Evolutionary conservation across 2,329 filamentous ascomycete genomes (phyloP), one percentile per base, ranked within the genome.

Genomic region (Cordyceps fumosorosea): DNA sequence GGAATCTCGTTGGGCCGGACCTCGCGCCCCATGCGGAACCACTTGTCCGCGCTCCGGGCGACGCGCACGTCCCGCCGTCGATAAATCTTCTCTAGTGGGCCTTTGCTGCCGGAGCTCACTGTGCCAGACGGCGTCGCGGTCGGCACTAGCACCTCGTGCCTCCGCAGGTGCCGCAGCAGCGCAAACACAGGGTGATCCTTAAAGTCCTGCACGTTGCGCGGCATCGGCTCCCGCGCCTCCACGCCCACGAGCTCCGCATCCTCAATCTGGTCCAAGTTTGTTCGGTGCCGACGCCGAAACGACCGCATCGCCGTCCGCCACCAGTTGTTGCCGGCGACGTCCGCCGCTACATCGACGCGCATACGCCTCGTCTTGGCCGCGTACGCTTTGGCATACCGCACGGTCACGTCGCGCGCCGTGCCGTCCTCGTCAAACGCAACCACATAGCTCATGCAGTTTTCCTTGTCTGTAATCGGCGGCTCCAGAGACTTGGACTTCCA

Each of bases 21-120:
- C 65, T 92, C 88, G 29, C 91, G 83, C 0, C 95, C 95, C 64
- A 93, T 76, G 2, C 93, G 86, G 73, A 95, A 97, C 96, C 95
- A 99, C 65, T 89, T 91, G 67, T 96, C 91, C 3, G 86, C 87
- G 65, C 87, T 96, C 65, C 87, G 84, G 1, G 91, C 91, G 5
- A 86, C 70, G 58, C 90, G 86, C 0, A 99, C 91, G 71, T 98
- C 91, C 54, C 81, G 82, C 3, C 95, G 84, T 26, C 93, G 86
- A 71, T 91, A 99, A 0, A 99, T 88, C 57, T 85, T 84, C 72
- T 96, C 93, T 64, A 93, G 76, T 0, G 78, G 69, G 65, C 83
- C 75, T 71, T 84, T 80, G 73, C 81, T 77, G 2, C 90, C 89
- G 4, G 87, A 84, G 11, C 84, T 85, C 6, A 97, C 84, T 60